Evolutionary conservation across 768 basidiomycete genomes (phyloP).

Genomic region (Hemileccinum rubropunctum): DNA sequence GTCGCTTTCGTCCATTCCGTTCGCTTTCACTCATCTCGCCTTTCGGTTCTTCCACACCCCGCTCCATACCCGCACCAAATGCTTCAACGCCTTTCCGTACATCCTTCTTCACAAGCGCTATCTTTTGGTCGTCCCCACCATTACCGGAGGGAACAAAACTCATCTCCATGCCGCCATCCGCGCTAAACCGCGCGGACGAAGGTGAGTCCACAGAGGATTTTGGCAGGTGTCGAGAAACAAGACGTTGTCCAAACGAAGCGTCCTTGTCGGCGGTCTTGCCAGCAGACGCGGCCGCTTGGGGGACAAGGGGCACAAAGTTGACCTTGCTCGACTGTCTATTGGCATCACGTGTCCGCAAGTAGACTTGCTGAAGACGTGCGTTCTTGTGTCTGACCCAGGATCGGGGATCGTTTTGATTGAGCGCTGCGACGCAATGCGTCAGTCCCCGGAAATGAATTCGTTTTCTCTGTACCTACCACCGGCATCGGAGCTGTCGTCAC

Average conservation of each 20-base stretch:
- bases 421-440: slow-evolving; percentile 34
- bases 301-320: slow-evolving; percentile 64
- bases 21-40: slow-evolving; percentile 60
- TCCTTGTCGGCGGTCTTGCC: slow-evolving; percentile 41
- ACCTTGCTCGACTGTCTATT: slow-evolving; percentile 49
- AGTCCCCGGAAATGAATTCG: slow-evolving; percentile 13
- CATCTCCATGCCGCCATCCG: slow-evolving; percentile 77
- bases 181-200: slow-evolving; percentile 24
- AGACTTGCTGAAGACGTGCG: slow-evolving; percentile 44
- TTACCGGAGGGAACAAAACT: slow-evolving; percentile 67
- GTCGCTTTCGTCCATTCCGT: slow-evolving; percentile 72
- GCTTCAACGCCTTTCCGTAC: slow-evolving; percentile 63
- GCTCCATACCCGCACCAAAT: slow-evolving; percentile 91
- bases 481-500: slow-evolving; percentile 54
- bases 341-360: slow-evolving; percentile 39
- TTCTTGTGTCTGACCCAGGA: slow-evolving; percentile 49
- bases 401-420: slow-evolving; percentile 57
- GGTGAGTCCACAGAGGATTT: slow-evolving; percentile 11
- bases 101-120: slow-evolving; percentile 28
- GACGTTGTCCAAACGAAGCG: slow-evolving; percentile 72
- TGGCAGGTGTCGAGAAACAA: slow-evolving; percentile 30
- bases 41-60: slow-evolving; percentile 53
- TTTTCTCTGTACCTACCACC: slow-evolving; percentile 41
- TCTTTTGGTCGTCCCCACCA: slow-evolving; percentile 10
- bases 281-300: slow-evolving; percentile 33